Evolutionary conservation across 2,329 filamentous ascomycete genomes (phyloP).

Genomic region (Trichoderma koningii): DNA sequence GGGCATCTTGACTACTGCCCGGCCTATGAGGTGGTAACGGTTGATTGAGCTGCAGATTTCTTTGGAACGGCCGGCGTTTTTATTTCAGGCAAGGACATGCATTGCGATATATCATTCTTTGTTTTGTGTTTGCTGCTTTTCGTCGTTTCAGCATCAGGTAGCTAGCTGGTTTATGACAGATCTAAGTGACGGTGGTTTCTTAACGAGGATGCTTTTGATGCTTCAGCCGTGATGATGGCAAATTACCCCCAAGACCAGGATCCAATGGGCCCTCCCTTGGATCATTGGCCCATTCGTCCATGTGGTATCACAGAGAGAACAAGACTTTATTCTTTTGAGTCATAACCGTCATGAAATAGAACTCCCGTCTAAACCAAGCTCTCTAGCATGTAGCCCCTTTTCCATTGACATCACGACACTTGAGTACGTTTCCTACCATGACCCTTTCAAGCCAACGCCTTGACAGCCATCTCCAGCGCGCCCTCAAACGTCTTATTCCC

Average conservation of each 20-base stretch:
- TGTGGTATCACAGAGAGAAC: too few species aligned
- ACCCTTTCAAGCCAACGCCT: slow-evolving; percentile 58
- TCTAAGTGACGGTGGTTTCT: background rate
- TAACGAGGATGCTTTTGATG: background rate
- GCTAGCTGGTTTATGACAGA: background rate
- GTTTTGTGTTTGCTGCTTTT: background rate
- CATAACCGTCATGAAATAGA: too few species aligned
- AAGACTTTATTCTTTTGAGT: too few species aligned
- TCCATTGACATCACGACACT: background rate
- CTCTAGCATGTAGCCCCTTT: too few species aligned
- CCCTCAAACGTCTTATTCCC: slow-evolving; percentile 92
- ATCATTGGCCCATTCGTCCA: too few species aligned
- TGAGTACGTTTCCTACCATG: too few species aligned
- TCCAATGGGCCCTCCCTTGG: too few species aligned
- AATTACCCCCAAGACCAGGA: too few species aligned
- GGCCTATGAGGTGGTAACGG: background rate
- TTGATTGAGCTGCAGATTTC: background rate
- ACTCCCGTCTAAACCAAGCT: too few species aligned
- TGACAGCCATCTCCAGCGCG: slow-evolving; percentile 79
- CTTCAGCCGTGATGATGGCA: background rate
- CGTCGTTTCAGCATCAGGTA: background rate
- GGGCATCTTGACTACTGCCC: background rate
- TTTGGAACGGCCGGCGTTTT: slow-evolving; percentile 22
- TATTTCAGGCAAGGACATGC: slow-evolving; percentile 10
- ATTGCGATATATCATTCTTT: slow-evolving; percentile 8